phyloP scores from a whole-genome alignment of 495 filamentous ascomycete genomes.

The Astrocystis sublimbata region DNA sequence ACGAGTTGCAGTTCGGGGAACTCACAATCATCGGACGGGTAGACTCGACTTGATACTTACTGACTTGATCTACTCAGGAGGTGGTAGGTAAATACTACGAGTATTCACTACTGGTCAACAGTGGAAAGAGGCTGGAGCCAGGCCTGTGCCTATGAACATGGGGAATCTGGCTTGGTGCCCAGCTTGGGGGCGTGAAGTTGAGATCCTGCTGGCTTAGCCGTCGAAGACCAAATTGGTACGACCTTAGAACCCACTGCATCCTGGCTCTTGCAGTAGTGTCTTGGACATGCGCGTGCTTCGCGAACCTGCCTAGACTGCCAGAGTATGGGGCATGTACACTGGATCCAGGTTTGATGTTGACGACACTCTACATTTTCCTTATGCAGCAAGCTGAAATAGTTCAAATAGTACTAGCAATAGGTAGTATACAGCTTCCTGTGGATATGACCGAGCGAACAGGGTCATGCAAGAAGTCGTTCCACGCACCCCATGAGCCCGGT shows the following conservation, averaged over 20 bases:
- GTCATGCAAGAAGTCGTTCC: not conserved
- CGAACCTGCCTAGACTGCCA: not conserved
- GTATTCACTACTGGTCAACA: slow-evolving; percentile 2
- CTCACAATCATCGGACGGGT: slow-evolving; percentile 3
- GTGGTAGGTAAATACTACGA: not conserved
- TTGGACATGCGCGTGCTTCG: slow-evolving; percentile 5
- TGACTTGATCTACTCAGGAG: no score
- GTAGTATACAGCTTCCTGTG: not conserved
- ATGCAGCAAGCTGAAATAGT: not conserved
- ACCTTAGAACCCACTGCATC: slow-evolving; percentile 2
- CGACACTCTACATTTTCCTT: not conserved
- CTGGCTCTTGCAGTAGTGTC: not conserved
- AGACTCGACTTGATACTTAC: no score
- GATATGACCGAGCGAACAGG: not conserved
- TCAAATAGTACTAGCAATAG: not conserved
- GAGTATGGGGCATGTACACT: no score
- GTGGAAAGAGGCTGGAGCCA: slow-evolving; percentile 13
- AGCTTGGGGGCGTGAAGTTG: slow-evolving; percentile 6
- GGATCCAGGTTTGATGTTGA: not conserved
- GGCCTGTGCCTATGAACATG: slow-evolving; percentile 10
- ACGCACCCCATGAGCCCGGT: not conserved
- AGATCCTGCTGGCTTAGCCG: not conserved
- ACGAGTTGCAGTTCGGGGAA: not conserved
- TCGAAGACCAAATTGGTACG: slow-evolving; percentile 7
- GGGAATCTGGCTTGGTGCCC: no score